Evolutionary conservation across 2,329 filamentous ascomycete species (phyloP), one percentile per base, ranked within the genome.

Genomic region (Iodosphaeria phyllophila): DNA sequence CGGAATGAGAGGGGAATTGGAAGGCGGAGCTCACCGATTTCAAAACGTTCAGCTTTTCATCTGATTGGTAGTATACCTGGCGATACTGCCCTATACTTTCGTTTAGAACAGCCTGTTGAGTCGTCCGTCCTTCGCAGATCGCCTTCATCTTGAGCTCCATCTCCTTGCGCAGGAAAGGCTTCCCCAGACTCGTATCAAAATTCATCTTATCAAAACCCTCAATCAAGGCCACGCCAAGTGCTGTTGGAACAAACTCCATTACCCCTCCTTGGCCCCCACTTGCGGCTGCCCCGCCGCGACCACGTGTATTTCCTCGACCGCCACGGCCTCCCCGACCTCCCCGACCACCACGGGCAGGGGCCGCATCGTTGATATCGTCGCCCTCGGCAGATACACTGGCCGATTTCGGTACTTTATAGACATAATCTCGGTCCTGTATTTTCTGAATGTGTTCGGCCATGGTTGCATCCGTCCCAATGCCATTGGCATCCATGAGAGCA

Each of bases 381-480:
- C 45, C 51, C 28, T 46, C 38, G 28, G 44, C 30, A 27, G 42
- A 36, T n/a, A n/a, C n/a, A n/a, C n/a, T n/a, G 17, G 48, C 44
- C 33, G 45, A 42, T 37, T 41, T 60, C 43, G 51, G 68, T 43
- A 43, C 54, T 2, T 76, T 74, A 28, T 71, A 67, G 24, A 83
- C 86, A 41, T 98, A 98, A 37, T 84, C 64, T 30, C 89, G 63
- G 30, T 84, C 70, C 48, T 95, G 83, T 39, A 98, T 92, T 50
- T 86, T 98, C 30, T 79, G 72, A 40, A 98, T 98, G 44, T 98
- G 89, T 40, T 98, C 89, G 0, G 89, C 89, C 89, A 98, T 98
- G 1, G 89, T 98, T 5, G 89, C 89, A 52, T 98, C 89, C 7
- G 89, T 98, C 8, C 89, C 89, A 34, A 98, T 98, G 3, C 89